phyloP scores from a whole-genome alignment of 177 flowering plant species.

The Vitis hybrid region DNA sequence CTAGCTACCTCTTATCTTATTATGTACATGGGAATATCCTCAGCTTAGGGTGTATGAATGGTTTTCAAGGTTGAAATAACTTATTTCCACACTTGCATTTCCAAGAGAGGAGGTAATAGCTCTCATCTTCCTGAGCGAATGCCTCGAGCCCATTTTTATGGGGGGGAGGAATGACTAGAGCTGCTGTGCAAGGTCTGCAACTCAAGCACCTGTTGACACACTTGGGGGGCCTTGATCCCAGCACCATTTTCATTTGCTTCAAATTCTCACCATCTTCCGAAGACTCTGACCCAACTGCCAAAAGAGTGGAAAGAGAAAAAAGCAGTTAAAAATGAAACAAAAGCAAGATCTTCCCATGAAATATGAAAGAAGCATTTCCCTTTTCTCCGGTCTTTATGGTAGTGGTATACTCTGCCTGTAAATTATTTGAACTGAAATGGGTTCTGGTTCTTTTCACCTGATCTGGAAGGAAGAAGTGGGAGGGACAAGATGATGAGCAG shows the following conservation, averaged over 20 bases:
- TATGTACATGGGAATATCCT: neutral
- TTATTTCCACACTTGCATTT: slow-evolving; percentile 55
- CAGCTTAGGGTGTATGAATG: neutral
- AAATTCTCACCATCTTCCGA: neutral
- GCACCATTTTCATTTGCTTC: slow-evolving; percentile 18
- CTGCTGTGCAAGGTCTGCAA: slow-evolving; percentile 34
- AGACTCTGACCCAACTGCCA: slow-evolving; percentile 7
- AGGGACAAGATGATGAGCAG: slow-evolving; percentile 25
- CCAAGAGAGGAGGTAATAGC: slow-evolving; percentile 59
- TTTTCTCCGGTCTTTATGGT: neutral
- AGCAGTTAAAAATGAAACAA: too few species aligned
- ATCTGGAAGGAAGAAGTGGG: slow-evolving; percentile 19
- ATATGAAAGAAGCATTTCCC: too few species aligned
- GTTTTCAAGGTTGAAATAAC: slow-evolving; percentile 46
- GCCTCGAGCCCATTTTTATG: slow-evolving; percentile 9
- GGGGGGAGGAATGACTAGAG: slow-evolving; percentile 32
- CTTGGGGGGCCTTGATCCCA: slow-evolving; percentile 34
- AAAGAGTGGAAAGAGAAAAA: neutral
- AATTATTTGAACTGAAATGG: neutral
- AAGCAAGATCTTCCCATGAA: too few species aligned
- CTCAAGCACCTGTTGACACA: slow-evolving; percentile 28
- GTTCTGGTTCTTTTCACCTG: slow-evolving; percentile 32
- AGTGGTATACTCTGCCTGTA: too few species aligned
- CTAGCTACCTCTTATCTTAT: neutral
- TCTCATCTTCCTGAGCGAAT: slow-evolving; percentile 27